Evolutionary conservation across 352 stramenopile genomes (phyloP).

Genomic region (Phytopythium delawarense): DNA sequence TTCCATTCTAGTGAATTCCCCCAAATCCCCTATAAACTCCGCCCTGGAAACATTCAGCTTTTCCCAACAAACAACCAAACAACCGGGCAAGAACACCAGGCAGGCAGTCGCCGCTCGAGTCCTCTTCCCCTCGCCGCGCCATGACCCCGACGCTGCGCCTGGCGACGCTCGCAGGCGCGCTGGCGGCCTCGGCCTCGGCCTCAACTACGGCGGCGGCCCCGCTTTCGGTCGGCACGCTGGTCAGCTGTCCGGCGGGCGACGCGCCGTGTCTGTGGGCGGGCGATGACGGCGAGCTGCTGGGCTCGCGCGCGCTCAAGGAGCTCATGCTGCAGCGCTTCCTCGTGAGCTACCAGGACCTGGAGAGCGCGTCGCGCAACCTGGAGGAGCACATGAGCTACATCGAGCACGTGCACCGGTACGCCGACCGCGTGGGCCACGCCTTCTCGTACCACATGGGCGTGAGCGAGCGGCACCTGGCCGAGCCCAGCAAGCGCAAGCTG

Average conservation of each 20-base stretch:
- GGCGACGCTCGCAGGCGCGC: conserved; percentile 18
- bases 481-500: conserved; percentile 27
- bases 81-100: not conserved
- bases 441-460: conserved; percentile 73
- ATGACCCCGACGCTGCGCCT: conserved; percentile 3
- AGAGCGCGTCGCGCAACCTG: conserved; percentile 41
- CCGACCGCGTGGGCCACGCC: conserved; percentile 41
- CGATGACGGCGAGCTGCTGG: conserved; percentile 34
- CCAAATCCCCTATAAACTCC: not conserved
- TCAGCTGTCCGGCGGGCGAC: conserved; percentile 31
- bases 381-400: conserved; percentile 75
- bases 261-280: conserved; percentile 54
- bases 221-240: conserved; percentile 43
- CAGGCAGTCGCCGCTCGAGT: not conserved
- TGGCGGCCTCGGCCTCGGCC: conserved; percentile 2
- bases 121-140: not conserved
- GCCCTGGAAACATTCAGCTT: not conserved
- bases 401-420: conserved; percentile 63
- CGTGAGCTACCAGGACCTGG: conserved; percentile 21
- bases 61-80: not conserved
- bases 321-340: conserved; percentile 38
- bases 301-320: conserved; percentile 35
- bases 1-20: too few species aligned
- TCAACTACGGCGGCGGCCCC: conserved; percentile 7
- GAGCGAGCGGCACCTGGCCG: conserved; percentile 55